Evolutionary conservation across 805 yeast genomes (phyloP).

Genomic region (Starmerella bacillaris): DNA sequence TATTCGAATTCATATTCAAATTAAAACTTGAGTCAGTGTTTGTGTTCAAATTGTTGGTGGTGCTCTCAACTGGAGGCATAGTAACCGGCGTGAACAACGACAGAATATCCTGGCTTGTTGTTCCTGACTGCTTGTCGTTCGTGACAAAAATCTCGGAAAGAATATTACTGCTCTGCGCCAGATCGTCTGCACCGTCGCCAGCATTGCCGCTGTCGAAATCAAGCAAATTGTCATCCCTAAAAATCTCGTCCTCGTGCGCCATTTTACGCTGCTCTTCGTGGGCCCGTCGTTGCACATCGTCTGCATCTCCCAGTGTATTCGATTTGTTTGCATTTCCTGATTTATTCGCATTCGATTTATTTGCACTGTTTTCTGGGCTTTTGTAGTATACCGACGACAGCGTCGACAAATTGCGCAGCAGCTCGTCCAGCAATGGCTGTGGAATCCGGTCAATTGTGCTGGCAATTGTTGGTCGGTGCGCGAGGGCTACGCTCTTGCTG

Average conservation of each 20-base stretch:
- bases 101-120: constrained; percentile 30
- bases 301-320: constrained; percentile 13
- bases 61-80: not conserved
- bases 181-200: constrained; percentile 25
- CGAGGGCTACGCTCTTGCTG: constrained; percentile 41
- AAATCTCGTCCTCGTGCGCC: constrained; percentile 46
- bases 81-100: constrained; percentile 25
- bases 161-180: constrained; percentile 12
- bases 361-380: constrained; percentile 37
- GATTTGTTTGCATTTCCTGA: not conserved
- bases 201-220: constrained; percentile 77
- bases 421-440: constrained; percentile 45
- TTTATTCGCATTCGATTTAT: not conserved
- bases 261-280: constrained; percentile 61
- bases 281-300: constrained; percentile 29
- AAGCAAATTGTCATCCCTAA: constrained; percentile 37
- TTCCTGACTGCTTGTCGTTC: constrained; percentile 8
- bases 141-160: constrained; percentile 17
- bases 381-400: constrained; percentile 79
- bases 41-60: not conserved
- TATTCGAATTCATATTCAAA: too few relatives aligned
- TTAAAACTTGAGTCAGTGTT: too few relatives aligned
- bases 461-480: constrained; percentile 51
- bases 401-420: constrained; percentile 61
- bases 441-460: constrained; percentile 58